A percentile compares a stretch with the other conserved stretches of the same genome.
phyloP scores from a whole-genome alignment of 75 land plant species.

The Selaginella tamariscina region DNA sequence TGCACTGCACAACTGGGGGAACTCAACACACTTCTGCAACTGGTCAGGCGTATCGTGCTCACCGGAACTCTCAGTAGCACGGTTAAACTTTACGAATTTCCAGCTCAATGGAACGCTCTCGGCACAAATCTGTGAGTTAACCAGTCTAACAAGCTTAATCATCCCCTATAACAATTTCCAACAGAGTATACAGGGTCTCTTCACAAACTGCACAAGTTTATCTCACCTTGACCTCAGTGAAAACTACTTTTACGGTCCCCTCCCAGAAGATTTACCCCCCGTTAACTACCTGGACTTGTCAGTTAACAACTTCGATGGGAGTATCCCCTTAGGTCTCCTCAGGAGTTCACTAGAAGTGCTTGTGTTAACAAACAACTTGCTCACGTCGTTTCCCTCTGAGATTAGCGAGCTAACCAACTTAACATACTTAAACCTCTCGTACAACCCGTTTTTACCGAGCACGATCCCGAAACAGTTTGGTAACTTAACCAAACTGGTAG shows the following conservation, averaged over 20 bases:
- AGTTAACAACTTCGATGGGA: background rate
- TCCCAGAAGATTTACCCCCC: slow-evolving; percentile 28
- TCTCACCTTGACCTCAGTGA: background rate
- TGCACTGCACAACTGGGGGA: background rate
- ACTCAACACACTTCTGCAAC: background rate
- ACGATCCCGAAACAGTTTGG: slow-evolving; percentile 46
- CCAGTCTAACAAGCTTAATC: background rate
- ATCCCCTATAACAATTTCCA: background rate
- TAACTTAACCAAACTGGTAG: slow-evolving; percentile 35
- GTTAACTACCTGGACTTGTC: slow-evolving; percentile 41
- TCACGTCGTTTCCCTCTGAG: background rate
- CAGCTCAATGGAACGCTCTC: background rate
- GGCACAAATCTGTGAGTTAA: background rate
- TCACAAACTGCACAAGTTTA: background rate
- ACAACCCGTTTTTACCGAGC: slow-evolving; percentile 22
- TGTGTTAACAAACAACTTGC: background rate
- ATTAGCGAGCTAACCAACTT: background rate
- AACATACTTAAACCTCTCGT: background rate
- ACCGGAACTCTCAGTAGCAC: background rate
- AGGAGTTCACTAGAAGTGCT: background rate
- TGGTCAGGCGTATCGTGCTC: background rate
- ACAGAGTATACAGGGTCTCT: background rate
- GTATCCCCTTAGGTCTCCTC: background rate
- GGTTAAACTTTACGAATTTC: background rate
- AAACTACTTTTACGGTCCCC: slow-evolving; percentile 1